phyloP scores from a whole-genome alignment of 202 grass and related monocot species.

The Cymbopogon flexuosus region DNA sequence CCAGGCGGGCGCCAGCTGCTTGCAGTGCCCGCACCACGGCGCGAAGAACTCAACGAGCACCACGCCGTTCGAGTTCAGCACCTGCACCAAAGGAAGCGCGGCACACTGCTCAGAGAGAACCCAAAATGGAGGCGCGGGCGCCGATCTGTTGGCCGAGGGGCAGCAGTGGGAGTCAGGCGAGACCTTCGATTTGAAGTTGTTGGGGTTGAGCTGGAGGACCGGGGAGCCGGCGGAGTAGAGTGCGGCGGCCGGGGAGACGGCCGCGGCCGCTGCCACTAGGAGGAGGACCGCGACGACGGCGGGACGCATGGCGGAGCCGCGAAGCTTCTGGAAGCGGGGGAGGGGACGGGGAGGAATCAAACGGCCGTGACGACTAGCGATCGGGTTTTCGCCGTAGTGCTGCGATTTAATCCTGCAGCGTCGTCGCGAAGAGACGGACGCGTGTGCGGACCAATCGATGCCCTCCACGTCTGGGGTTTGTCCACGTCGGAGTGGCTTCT shows the following conservation, averaged over 20 bases:
- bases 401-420: constrained; percentile 33
- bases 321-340: constrained; percentile 42
- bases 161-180: neutral
- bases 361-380: neutral
- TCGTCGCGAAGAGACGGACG: constrained; percentile 28
- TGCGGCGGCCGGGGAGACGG: constrained; percentile 43
- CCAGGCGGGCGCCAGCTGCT: constrained; percentile 83
- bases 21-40: constrained; percentile 97
- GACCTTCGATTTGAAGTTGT: constrained; percentile 98
- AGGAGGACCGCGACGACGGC: constrained; percentile 41
- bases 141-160: constrained; percentile 24
- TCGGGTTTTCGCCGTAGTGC: constrained; percentile 8
- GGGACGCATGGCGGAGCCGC: constrained; percentile 45
- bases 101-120: neutral
- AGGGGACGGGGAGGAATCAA: neutral
- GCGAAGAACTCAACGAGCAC: constrained; percentile 98
- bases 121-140: constrained; percentile 7
- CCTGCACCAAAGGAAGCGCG: constrained; percentile 43
- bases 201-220: constrained; percentile 81
- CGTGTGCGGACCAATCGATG: constrained; percentile 57
- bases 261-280: constrained; percentile 29
- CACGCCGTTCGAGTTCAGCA: constrained; percentile 56
- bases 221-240: constrained; percentile 87
- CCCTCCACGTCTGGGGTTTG: constrained; percentile 26
- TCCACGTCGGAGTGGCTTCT: constrained; percentile 33